These are phyloP conservation scores for Kurtzmaniella quercitrusa DNA, from an alignment of 1,139 yeast genomes.

Conservation along the genomic window DNA sequence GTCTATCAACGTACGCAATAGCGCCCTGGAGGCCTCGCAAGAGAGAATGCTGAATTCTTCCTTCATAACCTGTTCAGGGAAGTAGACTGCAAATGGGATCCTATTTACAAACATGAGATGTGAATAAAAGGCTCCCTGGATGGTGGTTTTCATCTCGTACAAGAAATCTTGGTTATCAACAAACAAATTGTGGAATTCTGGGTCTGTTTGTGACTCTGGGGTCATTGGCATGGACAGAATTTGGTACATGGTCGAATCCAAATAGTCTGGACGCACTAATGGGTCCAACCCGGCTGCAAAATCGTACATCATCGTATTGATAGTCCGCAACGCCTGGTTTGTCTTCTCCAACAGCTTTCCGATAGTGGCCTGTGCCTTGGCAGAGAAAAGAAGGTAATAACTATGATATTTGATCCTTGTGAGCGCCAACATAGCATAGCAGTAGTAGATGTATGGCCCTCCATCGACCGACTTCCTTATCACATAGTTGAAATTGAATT, in stretches of 20 bases:
- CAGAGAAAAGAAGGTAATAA: slow-evolving; percentile 15
- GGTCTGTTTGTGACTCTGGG: not conserved
- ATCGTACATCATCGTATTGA: slow-evolving; percentile 15
- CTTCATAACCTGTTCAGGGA: slow-evolving; percentile 3
- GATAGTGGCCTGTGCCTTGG: slow-evolving; percentile 9
- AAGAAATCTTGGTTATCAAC: not conserved
- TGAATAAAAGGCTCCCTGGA: slow-evolving; percentile 9
- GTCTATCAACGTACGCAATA: slow-evolving; percentile 7
- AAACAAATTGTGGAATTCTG: not conserved
- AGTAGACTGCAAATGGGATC: slow-evolving; percentile 9
- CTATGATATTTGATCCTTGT: slow-evolving; percentile 18
- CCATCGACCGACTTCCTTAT: not conserved
- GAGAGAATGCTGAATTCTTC: slow-evolving; percentile 10
- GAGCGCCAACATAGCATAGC: slow-evolving; percentile 14
- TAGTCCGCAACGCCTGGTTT: slow-evolving; percentile 5
- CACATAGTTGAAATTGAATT: slow-evolving; percentile 1
- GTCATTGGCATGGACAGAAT: slow-evolving; percentile 2
- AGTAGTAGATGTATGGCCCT: slow-evolving; percentile 12
- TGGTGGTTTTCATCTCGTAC: slow-evolving; percentile 6
- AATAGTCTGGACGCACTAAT: slow-evolving; percentile 12
- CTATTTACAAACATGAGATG: slow-evolving; percentile 12
- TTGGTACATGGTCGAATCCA: not conserved
- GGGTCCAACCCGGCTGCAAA: slow-evolving; percentile 18
- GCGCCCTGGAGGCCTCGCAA: slow-evolving; percentile 10
- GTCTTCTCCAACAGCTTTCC: not conserved